These are phyloP conservation scores for Lobosporangium transversale DNA, from an alignment of 192 early-diverging fungal genomes.

Conservation along the genomic window DNA sequence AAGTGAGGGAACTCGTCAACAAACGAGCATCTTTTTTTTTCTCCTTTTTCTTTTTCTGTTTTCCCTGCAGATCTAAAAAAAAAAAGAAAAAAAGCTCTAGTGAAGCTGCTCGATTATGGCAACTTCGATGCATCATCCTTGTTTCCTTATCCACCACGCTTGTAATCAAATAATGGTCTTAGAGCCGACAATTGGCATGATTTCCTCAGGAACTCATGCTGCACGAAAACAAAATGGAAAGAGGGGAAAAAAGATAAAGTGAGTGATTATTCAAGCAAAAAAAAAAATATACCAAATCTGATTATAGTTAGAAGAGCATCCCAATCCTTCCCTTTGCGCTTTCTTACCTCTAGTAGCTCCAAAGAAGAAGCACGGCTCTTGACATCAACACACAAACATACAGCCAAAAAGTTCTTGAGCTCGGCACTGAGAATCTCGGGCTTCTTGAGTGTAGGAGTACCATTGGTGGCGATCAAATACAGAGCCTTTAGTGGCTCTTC, in stretches of 20 bases:
- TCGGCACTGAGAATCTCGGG: conserved; percentile 83
- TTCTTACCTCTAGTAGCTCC: conserved; percentile 75
- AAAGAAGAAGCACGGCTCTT: conserved; percentile 80
- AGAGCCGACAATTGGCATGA: conserved; percentile 70
- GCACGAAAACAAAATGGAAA: background rate
- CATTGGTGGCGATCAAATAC: conserved; percentile 96
- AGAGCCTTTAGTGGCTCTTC: conserved; percentile 95
- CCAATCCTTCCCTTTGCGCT: background rate
- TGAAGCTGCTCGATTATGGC: too few species aligned
- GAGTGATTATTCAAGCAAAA: too few species aligned
- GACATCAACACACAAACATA: conserved; percentile 89
- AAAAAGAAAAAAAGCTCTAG: too few species aligned
- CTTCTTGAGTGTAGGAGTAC: conserved; percentile 92
- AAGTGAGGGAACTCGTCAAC: too few species aligned
- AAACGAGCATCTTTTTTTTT: too few species aligned
- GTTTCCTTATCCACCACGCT: conserved; percentile 40
- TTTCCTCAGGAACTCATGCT: conserved; percentile 78
- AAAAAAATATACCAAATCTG: too few species aligned
- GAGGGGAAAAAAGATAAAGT: conserved; percentile 1
- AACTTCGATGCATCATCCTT: too few species aligned
- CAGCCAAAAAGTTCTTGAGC: conserved; percentile 90
- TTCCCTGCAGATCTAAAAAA: too few species aligned
- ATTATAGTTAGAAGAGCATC: too few species aligned
- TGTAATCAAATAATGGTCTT: conserved; percentile 71
- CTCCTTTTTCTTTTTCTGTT: too few species aligned